These are phyloP conservation scores for Epichloe typhina DNA, from an alignment of 2,329 filamentous ascomycete genomes.

Conservation along the genomic window DNA sequence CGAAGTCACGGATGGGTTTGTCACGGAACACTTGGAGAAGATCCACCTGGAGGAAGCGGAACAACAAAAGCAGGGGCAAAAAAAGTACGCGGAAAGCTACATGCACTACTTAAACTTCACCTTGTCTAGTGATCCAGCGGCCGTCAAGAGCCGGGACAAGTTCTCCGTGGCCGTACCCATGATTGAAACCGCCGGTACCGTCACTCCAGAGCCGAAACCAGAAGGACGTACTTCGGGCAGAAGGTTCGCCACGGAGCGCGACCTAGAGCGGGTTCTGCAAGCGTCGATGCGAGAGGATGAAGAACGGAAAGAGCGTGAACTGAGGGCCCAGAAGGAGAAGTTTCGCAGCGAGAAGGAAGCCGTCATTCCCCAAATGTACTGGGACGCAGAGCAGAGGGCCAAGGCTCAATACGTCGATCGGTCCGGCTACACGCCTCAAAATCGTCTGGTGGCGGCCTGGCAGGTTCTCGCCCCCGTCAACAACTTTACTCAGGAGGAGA, in stretches of 20 bases:
- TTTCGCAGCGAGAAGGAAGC: slow-evolving; percentile 68
- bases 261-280: slow-evolving; percentile 58
- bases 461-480: slow-evolving; percentile 59
- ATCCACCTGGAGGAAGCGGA: slow-evolving; percentile 23
- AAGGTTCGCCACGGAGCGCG: slow-evolving; percentile 57
- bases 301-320: slow-evolving; percentile 54
- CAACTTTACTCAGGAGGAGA: slow-evolving; percentile 62
- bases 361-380: slow-evolving; percentile 56
- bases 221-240: slow-evolving; percentile 42
- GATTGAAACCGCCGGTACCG: slow-evolving; percentile 20
- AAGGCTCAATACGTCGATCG: slow-evolving; percentile 49
- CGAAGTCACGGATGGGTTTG: slow-evolving; percentile 29
- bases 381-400: slow-evolving; percentile 45
- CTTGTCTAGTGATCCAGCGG: slow-evolving; percentile 39
- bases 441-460: slow-evolving; percentile 56
- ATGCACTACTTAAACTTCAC: slow-evolving; percentile 41
- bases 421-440: slow-evolving; percentile 50
- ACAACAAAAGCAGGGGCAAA: slow-evolving; percentile 26
- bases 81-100: slow-evolving; percentile 35
- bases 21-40: slow-evolving; percentile 31
- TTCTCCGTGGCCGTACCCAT: slow-evolving; percentile 29
- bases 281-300: slow-evolving; percentile 60
- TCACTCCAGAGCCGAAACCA: slow-evolving; percentile 39
- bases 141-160: slow-evolving; percentile 41
- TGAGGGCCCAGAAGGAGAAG: slow-evolving; percentile 51